phyloP scores from a whole-genome alignment of 257 asterid genomes.

The Ehretia macrophylla region DNA sequence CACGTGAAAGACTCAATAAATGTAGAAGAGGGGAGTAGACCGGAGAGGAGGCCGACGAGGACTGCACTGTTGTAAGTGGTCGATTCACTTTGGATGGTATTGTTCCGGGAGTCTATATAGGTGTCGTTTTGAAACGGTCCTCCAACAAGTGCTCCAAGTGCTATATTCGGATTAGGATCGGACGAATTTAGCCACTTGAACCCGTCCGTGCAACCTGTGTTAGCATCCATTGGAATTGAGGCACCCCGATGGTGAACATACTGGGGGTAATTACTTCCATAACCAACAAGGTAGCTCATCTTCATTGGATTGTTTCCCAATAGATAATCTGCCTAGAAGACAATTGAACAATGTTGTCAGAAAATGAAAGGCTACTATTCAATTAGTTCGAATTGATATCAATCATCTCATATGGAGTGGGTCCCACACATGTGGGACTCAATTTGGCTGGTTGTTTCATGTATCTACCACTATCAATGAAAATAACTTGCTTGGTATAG shows the following conservation, averaged over 20 bases:
- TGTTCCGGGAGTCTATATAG: constrained; percentile 42
- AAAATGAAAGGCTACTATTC: too few species aligned
- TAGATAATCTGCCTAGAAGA: constrained; percentile 39
- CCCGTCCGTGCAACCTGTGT: constrained; percentile 52
- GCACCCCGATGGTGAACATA: constrained; percentile 62
- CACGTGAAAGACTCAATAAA: constrained; percentile 21
- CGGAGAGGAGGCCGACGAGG: constrained; percentile 50
- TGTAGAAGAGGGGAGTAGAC: constrained; percentile 40
- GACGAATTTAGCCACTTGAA: constrained; percentile 50
- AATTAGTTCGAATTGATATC: too few species aligned
- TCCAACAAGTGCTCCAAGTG: constrained; percentile 60
- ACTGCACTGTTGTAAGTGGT: constrained; percentile 51
- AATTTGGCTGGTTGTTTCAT: too few species aligned
- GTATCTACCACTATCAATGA: too few species aligned
- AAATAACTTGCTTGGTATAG: too few species aligned
- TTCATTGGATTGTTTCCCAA: constrained; percentile 42
- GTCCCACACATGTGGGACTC: too few species aligned
- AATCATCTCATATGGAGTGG: too few species aligned
- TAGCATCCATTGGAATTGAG: constrained; percentile 34
- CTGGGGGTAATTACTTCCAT: constrained; percentile 44
- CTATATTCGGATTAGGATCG: constrained; percentile 47
- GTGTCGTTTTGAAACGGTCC: constrained; percentile 56
- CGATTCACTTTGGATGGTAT: constrained; percentile 45
- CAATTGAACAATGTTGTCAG: neutral
- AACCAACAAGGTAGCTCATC: constrained; percentile 55